phyloP scores from a whole-genome alignment of 805 yeast species.

The Kazachstania psychrophila region DNA sequence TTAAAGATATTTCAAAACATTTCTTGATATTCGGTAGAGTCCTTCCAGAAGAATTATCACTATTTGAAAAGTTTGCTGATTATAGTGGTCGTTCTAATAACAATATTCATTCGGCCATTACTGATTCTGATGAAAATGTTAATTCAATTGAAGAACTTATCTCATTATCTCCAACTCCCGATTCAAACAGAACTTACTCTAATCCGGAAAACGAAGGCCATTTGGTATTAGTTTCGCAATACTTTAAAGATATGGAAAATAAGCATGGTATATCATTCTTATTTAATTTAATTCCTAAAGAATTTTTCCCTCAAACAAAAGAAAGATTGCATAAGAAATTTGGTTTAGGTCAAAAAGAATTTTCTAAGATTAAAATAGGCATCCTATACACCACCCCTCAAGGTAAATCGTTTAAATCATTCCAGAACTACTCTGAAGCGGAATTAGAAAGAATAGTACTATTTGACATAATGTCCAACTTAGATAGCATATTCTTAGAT shows the following conservation, averaged over 20 bases:
- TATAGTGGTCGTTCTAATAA: conserved; percentile 7
- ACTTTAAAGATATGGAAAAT: conserved; percentile 53
- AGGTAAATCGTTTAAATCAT: conserved; percentile 31
- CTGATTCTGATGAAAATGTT: conserved; percentile 1
- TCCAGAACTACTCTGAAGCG: conserved; percentile 43
- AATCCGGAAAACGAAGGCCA: conserved; percentile 23
- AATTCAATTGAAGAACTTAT: not conserved
- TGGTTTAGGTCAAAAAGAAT: conserved; percentile 73
- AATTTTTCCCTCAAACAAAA: conserved; percentile 52
- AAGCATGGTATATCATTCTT: conserved; percentile 82
- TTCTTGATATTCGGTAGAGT: conserved; percentile 39
- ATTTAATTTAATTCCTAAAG: conserved; percentile 62
- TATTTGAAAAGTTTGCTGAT: conserved; percentile 18
- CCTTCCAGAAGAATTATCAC: conserved; percentile 34
- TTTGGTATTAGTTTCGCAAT: conserved; percentile 65
- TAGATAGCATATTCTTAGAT: conserved; percentile 65
- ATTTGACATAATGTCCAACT: conserved; percentile 43
- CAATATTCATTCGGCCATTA: conserved; percentile 1
- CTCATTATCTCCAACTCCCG: conserved; percentile 4
- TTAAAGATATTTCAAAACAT: conserved; percentile 33
- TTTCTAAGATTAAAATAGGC: conserved; percentile 58
- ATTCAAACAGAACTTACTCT: conserved; percentile 5
- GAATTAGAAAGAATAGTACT: conserved; percentile 36
- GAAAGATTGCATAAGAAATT: conserved; percentile 57
- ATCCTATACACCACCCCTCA: conserved; percentile 25